phyloP scores from a whole-genome alignment of 352 stramenopile genomes.

The Pythium myriotylum region DNA sequence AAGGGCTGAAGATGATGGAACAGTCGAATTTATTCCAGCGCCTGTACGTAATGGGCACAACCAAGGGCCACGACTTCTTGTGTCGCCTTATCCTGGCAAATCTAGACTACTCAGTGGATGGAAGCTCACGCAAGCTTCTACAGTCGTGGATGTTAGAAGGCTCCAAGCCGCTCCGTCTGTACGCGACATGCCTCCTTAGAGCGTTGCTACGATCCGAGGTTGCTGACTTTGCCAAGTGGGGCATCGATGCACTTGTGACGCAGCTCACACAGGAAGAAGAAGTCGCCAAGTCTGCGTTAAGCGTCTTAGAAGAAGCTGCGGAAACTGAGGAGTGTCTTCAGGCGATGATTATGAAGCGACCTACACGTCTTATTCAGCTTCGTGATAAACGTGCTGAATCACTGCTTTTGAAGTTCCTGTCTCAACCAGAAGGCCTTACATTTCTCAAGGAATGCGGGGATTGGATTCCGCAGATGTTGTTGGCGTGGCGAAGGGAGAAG shows the following conservation, averaged over 20 bases:
- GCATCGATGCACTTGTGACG: constrained; percentile 83
- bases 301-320: constrained; percentile 84
- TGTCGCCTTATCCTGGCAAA: constrained; percentile 88
- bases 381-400: constrained; percentile 82
- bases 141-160: constrained; percentile 89
- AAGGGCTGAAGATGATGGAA: constrained; percentile 91
- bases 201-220: constrained; percentile 84
- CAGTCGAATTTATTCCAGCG: constrained; percentile 89
- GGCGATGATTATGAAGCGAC: constrained; percentile 84
- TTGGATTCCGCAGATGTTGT: constrained; percentile 81
- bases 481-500: constrained; percentile 79
- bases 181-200: constrained; percentile 82
- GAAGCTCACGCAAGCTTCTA: constrained; percentile 83
- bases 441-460: constrained; percentile 83
- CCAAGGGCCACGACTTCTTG: constrained; percentile 88
- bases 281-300: constrained; percentile 84
- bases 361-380: constrained; percentile 75
- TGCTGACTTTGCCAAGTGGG: constrained; percentile 88
- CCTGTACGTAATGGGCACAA: constrained; percentile 86
- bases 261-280: constrained; percentile 87
- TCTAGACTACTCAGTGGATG: constrained; percentile 87
- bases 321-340: constrained; percentile 82
- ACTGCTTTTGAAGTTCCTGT: constrained; percentile 84
- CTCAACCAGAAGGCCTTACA: constrained; percentile 69
- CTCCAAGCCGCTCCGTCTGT: constrained; percentile 83